phyloP scores from a whole-genome alignment of 345 rosid genomes.

The Luvunga scandens region DNA sequence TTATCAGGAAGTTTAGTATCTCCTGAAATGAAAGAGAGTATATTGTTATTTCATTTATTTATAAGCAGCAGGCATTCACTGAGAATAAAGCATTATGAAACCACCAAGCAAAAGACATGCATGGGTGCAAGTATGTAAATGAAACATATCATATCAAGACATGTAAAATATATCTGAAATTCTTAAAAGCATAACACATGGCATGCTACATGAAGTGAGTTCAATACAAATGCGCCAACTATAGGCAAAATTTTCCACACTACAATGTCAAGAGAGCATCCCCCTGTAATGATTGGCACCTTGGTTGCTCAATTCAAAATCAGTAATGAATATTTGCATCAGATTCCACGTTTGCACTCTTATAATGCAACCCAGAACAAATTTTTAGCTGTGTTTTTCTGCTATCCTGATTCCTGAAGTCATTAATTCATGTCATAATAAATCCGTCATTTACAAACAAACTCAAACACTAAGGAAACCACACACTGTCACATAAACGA shows the following conservation, averaged over 20 bases:
- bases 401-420: background rate
- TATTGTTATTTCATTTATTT: background rate
- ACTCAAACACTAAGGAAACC: background rate
- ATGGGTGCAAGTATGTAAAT: background rate
- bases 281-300: background rate
- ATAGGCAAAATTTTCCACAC: background rate
- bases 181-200: background rate
- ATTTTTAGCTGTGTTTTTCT: background rate
- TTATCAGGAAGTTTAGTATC: conserved; percentile 6
- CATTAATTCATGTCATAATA: background rate
- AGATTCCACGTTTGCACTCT: background rate
- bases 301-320: background rate
- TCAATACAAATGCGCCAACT: background rate
- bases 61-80: background rate
- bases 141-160: background rate
- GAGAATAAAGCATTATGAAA: conserved; percentile 2
- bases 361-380: background rate
- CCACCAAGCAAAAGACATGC: conserved; percentile 1
- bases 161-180: background rate
- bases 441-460: background rate
- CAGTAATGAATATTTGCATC: background rate
- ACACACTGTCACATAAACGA: background rate
- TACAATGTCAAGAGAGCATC: background rate
- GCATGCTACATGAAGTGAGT: background rate
- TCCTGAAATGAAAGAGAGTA: conserved; percentile 19